Base-by-base conservation (phyloP, 1,284 basidiomycete genomes). In the Lignosus rhinocerotis region DNA sequence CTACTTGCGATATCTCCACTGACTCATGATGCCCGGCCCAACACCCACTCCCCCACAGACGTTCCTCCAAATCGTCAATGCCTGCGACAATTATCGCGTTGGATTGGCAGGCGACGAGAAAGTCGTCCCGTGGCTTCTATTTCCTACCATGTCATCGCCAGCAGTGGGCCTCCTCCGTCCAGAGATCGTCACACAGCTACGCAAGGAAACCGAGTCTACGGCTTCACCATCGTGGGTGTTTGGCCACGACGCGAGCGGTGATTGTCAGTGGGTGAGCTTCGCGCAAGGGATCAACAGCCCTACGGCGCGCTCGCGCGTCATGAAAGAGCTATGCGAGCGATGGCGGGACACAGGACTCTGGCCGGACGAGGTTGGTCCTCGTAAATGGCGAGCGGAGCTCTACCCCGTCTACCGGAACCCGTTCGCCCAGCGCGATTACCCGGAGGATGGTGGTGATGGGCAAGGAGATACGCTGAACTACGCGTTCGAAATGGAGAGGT, bases 401-500 rank as follows among this genome's bases (percentile, higher is more conserved):
- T 97, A 96, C 72, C 81, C 91, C 30, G 80, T 96, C 51, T 96
- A 94, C 73, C 81, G 77, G 7, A 81, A 90, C 54, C 87, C 90
- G 1, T 87, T 93, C 67, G 81, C 82, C 2, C 65, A 69, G 33
- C 67, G 68, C 38, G 75, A 76, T 52, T 71, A 66, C 17, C 70
- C 19, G 58, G 55, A 54, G 44, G 67, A 60, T 33, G 61, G 39
- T 2, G 56, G 53, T 9, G 67, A 61, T 31, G 58, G 42, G 42
- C 61, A 62, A 1, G 53, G 50, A 14, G 67, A 71, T 34, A 46
- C 30, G 25, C 53, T 60, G 30, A 94, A 94, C 70, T 87, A 84
- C 56, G 90, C 84, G 5, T 97, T 98, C 71, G 84, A 87, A 68
- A 83, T 98, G 78, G 96, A 99, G 73, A 85, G 96, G 52, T 82